Percentiles rank a stretch among this genome's conserved stretches.
Evolutionary conservation across 805 yeast species (phyloP).

Genomic region (Tetrapisispora pingtungensis): DNA sequence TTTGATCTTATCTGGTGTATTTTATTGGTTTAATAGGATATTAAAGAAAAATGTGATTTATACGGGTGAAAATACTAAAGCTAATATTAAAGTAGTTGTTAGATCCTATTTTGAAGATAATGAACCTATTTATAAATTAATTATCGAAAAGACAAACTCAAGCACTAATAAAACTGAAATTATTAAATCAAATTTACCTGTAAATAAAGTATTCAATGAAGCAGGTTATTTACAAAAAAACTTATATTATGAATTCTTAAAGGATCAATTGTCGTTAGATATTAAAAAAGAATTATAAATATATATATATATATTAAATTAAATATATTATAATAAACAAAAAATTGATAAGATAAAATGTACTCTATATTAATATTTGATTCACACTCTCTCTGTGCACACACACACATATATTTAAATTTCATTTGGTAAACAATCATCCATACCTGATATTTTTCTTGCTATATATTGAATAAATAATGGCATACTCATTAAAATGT

Average conservation of each 20-base stretch:
- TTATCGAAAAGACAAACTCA: conserved; percentile 13
- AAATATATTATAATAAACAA: no score
- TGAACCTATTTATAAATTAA: conserved; percentile 36
- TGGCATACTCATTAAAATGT: conserved; percentile 61
- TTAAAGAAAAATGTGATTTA: conserved; percentile 37
- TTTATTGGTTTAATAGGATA: conserved; percentile 31
- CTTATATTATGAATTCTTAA: conserved; percentile 32
- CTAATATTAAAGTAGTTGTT: conserved; percentile 22
- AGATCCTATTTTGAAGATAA: conserved; percentile 30
- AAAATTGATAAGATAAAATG: no score
- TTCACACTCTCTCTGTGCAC: no score
- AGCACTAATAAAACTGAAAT: conserved; percentile 10
- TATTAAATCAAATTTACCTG: conserved; percentile 17
- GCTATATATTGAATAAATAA: conserved; percentile 36
- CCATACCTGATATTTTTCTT: conserved; percentile 60
- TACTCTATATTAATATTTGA: no score
- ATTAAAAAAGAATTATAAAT: conserved; percentile 1
- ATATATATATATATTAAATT: not conserved
- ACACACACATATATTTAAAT: not conserved
- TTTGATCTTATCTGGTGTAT: conserved; percentile 29
- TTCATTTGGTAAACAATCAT: conserved; percentile 31
- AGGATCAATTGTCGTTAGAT: conserved; percentile 18
- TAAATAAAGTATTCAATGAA: conserved; percentile 30
- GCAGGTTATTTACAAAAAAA: conserved; percentile 36
- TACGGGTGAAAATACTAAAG: conserved; percentile 31